phyloP scores from a whole-genome alignment of 1,284 basidiomycete species.

The Flammula alnicola region DNA sequence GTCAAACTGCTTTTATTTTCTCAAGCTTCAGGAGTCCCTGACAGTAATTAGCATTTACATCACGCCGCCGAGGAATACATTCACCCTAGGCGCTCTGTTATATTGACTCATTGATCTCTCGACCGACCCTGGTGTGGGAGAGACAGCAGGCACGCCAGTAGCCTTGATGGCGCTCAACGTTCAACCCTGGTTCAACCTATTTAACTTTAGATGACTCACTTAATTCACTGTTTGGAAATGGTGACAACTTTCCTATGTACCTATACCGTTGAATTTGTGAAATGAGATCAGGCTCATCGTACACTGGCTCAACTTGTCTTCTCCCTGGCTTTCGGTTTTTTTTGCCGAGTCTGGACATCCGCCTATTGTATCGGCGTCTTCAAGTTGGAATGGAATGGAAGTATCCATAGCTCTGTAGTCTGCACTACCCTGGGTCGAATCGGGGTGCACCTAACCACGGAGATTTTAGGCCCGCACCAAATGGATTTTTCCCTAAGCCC shows the following conservation, averaged over 20 bases:
- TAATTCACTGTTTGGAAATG: background rate
- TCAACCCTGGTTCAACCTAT: too few relatives aligned
- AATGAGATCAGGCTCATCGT: too few relatives aligned
- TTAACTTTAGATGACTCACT: background rate
- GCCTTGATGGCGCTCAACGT: background rate
- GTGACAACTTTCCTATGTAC: too few relatives aligned
- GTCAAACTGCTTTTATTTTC: too few relatives aligned
- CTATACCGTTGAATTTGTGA: too few relatives aligned
- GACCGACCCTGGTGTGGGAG: constrained; percentile 17
- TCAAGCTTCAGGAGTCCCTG: too few relatives aligned
- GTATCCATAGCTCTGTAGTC: constrained; percentile 6
- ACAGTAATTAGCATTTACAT: too few relatives aligned
- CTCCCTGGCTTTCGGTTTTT: too few relatives aligned
- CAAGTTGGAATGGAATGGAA: constrained; percentile 9
- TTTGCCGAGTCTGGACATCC: constrained; percentile 11
- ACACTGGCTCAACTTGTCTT: too few relatives aligned
- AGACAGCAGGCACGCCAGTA: background rate
- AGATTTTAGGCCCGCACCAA: background rate
- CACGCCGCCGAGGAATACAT: too few relatives aligned
- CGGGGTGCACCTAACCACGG: background rate
- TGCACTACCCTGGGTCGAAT: constrained; percentile 4
- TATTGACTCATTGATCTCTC: constrained; percentile 13
- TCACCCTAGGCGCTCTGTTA: constrained; percentile 4
- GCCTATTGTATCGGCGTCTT: constrained; percentile 13
- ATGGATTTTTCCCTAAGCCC: too few relatives aligned